phyloP scores from a whole-genome alignment of 306 rosid genomes.

The Urtica urens region DNA sequence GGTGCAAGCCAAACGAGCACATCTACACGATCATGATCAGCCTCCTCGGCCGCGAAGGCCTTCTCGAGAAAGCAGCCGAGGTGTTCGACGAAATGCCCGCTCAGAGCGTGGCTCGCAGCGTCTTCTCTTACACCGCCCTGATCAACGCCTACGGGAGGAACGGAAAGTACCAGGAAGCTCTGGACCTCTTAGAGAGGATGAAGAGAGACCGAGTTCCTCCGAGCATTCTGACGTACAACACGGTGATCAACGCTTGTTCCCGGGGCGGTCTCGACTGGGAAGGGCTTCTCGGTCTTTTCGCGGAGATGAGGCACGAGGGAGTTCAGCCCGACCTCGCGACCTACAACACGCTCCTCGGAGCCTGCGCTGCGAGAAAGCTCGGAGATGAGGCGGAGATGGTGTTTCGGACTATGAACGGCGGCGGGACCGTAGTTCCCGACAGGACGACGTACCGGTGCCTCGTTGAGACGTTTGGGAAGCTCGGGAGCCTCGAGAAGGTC shows the following conservation, averaged over 20 bases:
- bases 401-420: slow-evolving; percentile 88
- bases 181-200: slow-evolving; percentile 59
- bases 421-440: slow-evolving; percentile 85
- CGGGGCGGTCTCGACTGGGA: slow-evolving; percentile 96
- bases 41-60: slow-evolving; percentile 71
- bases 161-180: slow-evolving; percentile 58
- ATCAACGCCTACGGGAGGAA: slow-evolving; percentile 94
- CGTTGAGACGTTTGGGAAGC: slow-evolving; percentile 71
- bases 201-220: slow-evolving; percentile 73
- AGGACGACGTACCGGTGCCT: slow-evolving; percentile 56
- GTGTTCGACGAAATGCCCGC: slow-evolving; percentile 84
- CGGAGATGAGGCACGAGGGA: slow-evolving; percentile 98
- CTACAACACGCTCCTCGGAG: slow-evolving; percentile 81
- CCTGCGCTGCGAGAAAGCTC: slow-evolving; percentile 71
- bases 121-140: slow-evolving; percentile 76
- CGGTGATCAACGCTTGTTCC: slow-evolving; percentile 87
- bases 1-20: slow-evolving; percentile 97
- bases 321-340: slow-evolving; percentile 75
- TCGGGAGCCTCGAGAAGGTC: slow-evolving; percentile 62
- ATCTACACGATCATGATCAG: slow-evolving; percentile 79
- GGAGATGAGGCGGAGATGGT: slow-evolving; percentile 92
- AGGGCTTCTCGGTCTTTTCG: slow-evolving; percentile 79
- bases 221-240: slow-evolving; percentile 66
- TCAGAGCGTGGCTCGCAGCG: slow-evolving; percentile 65
- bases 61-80: slow-evolving; percentile 74